Evolutionary conservation across 192 early-diverging fungal genomes (phyloP), one percentile per base, ranked within the genome.

Genomic region (Physocladia obscura): DNA sequence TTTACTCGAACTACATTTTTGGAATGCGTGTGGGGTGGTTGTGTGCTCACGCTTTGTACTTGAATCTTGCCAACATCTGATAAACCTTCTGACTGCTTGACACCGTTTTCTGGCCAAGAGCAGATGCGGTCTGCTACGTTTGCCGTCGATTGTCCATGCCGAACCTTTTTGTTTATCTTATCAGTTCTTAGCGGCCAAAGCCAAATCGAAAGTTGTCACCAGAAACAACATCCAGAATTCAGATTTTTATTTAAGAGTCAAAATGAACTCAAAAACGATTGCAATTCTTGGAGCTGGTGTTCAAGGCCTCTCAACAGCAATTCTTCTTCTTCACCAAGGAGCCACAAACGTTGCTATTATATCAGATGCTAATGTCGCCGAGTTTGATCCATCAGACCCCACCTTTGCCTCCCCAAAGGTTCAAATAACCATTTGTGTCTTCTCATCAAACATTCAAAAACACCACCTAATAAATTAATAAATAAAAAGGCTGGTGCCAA

Each of bases 221-320:
- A 55, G 15, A n/a, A 26, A 26, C 52, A 55, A 26, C 52, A 55
- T 26, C 29, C 52, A 15, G 29, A 55, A 26, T 55, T 55, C 4
- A 21, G 19, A 17, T n/a, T 26, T 26, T 1, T 55, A 29, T 55
- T 55, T 26, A 55, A n/a, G n/a, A n/a, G n/a, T n/a, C n/a, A 59
- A 59, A 24, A 62, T 62, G 61, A 3, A 62, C 11, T 24, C 35
- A 36, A 74, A 19, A 49, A 80, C 24, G 71, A 13, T 62, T 17
- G 61, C 76, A 4, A 88, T 94, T 5, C 67, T 94, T 62, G 92
- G 92, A 17, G 86, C 89, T 2, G 91, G 91, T 61, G 92, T 93
- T 1, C 67, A 82, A 21, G 91, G 91, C 5, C 80, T 93, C 11
- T 91, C 90, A 3, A 87, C 86, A 0, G 92, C 88, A 4, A 38